Evolutionary conservation across 23 red algal genomes (phyloP).

Genomic region (Chondrus crispus): DNA sequence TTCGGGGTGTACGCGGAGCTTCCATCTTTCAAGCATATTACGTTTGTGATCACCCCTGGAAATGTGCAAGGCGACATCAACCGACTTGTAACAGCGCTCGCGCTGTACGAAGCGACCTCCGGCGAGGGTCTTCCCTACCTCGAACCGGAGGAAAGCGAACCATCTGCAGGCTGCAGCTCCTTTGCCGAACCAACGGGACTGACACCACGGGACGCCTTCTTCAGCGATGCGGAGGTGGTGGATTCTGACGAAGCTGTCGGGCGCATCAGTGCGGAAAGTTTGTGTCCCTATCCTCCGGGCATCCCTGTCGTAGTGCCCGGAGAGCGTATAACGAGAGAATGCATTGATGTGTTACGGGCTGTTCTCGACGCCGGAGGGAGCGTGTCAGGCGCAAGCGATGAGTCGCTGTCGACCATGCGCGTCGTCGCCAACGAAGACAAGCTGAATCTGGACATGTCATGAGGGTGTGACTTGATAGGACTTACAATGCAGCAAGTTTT

Average conservation of each 20-base stretch:
- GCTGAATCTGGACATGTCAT: no score
- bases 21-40: conserved; percentile 49
- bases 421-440: conserved; percentile 18
- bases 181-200: not conserved
- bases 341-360: conserved; percentile 30
- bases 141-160: not conserved
- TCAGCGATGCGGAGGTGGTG: not conserved
- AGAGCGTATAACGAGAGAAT: conserved; percentile 55
- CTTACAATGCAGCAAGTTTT: no score
- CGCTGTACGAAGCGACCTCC: not conserved
- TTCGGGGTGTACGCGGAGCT: conserved; percentile 95
- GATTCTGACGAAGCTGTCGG: conserved; percentile 32
- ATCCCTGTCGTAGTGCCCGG: conserved; percentile 88
- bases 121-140: not conserved
- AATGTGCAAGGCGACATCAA: conserved; percentile 68
- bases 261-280: conserved; percentile 57
- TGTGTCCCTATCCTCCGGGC: conserved; percentile 93
- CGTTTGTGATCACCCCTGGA: conserved; percentile 74
- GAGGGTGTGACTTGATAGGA: no score
- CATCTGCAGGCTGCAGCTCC: not conserved
- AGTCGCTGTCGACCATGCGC: conserved; percentile 36
- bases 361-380: conserved; percentile 54
- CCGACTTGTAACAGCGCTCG: conserved; percentile 61
- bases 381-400: conserved; percentile 62
- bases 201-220: conserved; percentile 65